phyloP scores from a whole-genome alignment of 2,329 filamentous ascomycete genomes.

The Hypoxylon sp. region DNA sequence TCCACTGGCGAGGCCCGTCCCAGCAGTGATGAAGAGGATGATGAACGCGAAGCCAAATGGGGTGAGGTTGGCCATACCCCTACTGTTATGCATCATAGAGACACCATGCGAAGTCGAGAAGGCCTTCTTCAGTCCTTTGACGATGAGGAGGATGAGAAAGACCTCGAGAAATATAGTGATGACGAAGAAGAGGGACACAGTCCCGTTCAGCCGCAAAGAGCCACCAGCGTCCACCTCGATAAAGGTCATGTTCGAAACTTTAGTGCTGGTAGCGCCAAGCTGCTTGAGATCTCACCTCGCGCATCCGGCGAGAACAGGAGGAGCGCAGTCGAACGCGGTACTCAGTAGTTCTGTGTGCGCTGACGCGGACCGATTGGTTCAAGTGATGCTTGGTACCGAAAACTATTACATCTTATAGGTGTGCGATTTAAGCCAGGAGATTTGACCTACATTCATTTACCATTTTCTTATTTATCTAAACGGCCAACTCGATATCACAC shows the following conservation, averaged over 20 bases:
- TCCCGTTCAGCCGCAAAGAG: slow-evolving; percentile 68
- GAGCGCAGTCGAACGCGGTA: slow-evolving; percentile 52
- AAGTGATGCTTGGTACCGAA: slow-evolving; percentile 26
- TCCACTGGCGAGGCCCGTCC: slow-evolving; percentile 67
- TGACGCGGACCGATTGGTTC: slow-evolving; percentile 20
- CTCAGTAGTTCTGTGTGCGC: slow-evolving; percentile 44
- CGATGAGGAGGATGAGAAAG: slow-evolving; percentile 51
- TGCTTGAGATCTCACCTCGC: slow-evolving; percentile 76
- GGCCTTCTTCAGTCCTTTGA: slow-evolving; percentile 62
- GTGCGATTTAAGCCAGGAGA: slow-evolving; percentile 41
- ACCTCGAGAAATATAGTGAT: slow-evolving; percentile 53
- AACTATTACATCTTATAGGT: slow-evolving; percentile 27
- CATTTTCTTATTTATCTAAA: slow-evolving; percentile 42
- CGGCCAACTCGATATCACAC: slow-evolving; percentile 29
- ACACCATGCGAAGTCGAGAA: slow-evolving; percentile 67
- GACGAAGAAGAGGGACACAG: slow-evolving; percentile 49
- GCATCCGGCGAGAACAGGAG: slow-evolving; percentile 67
- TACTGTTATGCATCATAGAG: slow-evolving; percentile 65
- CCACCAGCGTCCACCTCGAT: slow-evolving; percentile 78
- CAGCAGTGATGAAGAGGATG: slow-evolving; percentile 73
- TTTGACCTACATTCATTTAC: slow-evolving; percentile 52
- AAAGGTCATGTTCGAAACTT: slow-evolving; percentile 78
- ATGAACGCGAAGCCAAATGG: slow-evolving; percentile 65
- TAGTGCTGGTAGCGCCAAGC: slow-evolving; percentile 82
- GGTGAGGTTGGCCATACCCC: slow-evolving; percentile 66